Base-by-base conservation (phyloP, 2,329 filamentous ascomycete genomes). In the Colletotrichum salicis region DNA sequence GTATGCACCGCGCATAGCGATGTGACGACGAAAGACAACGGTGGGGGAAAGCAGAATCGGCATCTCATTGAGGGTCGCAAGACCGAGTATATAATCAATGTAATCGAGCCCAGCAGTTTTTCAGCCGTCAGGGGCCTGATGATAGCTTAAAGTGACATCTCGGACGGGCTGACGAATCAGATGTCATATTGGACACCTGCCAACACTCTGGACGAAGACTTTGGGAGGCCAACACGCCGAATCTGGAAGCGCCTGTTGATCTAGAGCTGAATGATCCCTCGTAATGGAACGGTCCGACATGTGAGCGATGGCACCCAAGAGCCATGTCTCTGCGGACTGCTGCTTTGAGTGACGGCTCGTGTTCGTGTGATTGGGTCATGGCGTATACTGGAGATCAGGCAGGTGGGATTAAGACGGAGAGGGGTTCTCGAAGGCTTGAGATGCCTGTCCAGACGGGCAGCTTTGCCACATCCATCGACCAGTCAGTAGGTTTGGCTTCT, bases 241-340 rank as follows among this genome's bases (percentile, higher is more conserved):
- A 19, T 22, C 15, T 63, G 41, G 58, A 41, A 37, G 27, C 4
- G n/a, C 2, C 12, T 15, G 27, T 45, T 48, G 52, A 33, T 31
- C 59, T 12, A 13, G 65, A 63, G 58, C 54, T 45, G 54, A 51
- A 51, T 45, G 52, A 55, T 19, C 54, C 48, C n/a, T 69, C 27
- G 15, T 51, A 52, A 56, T 71, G 65, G 48, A 37, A 60, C 45
- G 31, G 54, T 62, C 45, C 60, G 41, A 64, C 69, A 70, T 60
- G 59, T 71, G 69, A 59, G 65, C 69, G 59, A 70, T 71, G 69
- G 22, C 29, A 60, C 33, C 59, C 65, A 71, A 64, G 69, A 71
- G 52, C 52, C 31, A 19, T 31, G 52, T 19, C n/a, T 54, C 24
- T 33, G 7, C 52, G 11, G 31, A 11, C 37, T 15, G 29, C 10